Percentiles rank a stretch among this genome's conserved stretches.
These are phyloP conservation scores for Asterophora lycoperdoides DNA, from an alignment of 768 basidiomycete species.

Conservation along the genomic window DNA sequence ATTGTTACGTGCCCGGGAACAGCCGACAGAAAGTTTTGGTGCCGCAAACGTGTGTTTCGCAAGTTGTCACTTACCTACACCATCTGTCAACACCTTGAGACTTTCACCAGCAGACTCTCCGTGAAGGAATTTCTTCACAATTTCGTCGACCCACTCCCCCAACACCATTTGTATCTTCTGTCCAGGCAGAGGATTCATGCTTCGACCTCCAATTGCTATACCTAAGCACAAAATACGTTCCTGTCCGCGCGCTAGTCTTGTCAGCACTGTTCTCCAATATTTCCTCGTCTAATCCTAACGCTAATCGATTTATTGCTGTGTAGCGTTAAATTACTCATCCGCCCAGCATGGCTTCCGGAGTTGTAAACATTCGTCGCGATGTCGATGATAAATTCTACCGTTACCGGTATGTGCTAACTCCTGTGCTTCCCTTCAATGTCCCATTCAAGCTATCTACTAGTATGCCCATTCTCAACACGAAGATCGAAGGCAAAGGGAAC, in stretches of 20 bases:
- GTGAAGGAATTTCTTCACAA: constrained; percentile 44
- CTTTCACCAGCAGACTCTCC: neutral
- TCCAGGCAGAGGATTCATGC: constrained; percentile 85
- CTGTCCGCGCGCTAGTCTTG: constrained; percentile 48
- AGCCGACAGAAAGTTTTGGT: constrained; percentile 16
- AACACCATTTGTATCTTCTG: constrained; percentile 50
- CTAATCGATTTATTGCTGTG: neutral
- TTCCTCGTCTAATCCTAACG: neutral
- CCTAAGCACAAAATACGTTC: constrained; percentile 59
- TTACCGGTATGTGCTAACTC: constrained; percentile 58
- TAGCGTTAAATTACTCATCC: constrained; percentile 54
- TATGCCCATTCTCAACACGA: constrained; percentile 92
- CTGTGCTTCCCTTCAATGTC: constrained; percentile 1
- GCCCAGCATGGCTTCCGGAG: constrained; percentile 83
- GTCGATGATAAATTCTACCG: constrained; percentile 97
- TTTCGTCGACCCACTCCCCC: constrained; percentile 54
- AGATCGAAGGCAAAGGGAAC: constrained; percentile 99
- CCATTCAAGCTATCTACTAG: constrained; percentile 32
- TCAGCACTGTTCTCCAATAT: constrained; percentile 25
- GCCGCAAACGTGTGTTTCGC: constrained; percentile 13
- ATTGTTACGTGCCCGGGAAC: constrained; percentile 6
- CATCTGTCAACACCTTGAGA: constrained; percentile 10
- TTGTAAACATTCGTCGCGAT: constrained; percentile 92
- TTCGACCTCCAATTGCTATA: constrained; percentile 81
- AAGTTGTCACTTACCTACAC: constrained; percentile 27